Evolutionary conservation across 164 flowering plant species (phyloP).

Genomic region (Taxillus chinensis): DNA sequence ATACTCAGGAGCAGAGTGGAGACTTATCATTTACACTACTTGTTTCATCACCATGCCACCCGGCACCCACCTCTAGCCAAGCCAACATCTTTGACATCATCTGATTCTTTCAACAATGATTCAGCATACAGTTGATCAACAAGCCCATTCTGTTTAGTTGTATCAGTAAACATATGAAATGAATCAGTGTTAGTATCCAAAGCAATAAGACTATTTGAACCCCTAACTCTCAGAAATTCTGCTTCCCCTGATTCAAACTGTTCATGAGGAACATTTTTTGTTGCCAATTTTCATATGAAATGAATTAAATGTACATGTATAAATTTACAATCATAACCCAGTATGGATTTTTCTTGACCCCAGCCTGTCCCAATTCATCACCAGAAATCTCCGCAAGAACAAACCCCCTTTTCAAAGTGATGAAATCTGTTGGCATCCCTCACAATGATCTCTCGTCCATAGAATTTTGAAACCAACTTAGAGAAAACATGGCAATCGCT

Average conservation of each 20-base stretch:
- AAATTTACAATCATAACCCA: neutral
- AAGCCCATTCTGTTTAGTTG: constrained; percentile 28
- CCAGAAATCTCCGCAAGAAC: constrained; percentile 87
- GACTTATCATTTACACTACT: constrained; percentile 86
- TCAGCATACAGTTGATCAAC: constrained; percentile 44
- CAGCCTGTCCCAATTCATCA: constrained; percentile 14
- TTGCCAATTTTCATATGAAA: neutral
- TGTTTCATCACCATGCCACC: constrained; percentile 71
- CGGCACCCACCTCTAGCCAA: constrained; percentile 59
- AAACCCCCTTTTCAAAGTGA: constrained; percentile 53
- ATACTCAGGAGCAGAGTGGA: constrained; percentile 80
- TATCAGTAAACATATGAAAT: constrained; percentile 37
- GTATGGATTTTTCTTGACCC: neutral
- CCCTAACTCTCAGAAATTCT: constrained; percentile 35
- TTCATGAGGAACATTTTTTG: constrained; percentile 53
- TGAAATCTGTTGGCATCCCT: constrained; percentile 84
- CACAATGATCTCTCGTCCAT: constrained; percentile 42
- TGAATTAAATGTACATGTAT: too few relatives aligned
- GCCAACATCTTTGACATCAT: constrained; percentile 41
- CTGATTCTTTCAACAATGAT: constrained; percentile 42
- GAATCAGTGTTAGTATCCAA: constrained; percentile 52
- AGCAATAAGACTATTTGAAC: constrained; percentile 31
- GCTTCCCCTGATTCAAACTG: constrained; percentile 34
- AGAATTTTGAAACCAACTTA: constrained; percentile 46
- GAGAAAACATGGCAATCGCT: constrained; percentile 70